Evolutionary conservation across 257 asterid genomes (phyloP).

Genomic region (Scutellaria galericulata): DNA sequence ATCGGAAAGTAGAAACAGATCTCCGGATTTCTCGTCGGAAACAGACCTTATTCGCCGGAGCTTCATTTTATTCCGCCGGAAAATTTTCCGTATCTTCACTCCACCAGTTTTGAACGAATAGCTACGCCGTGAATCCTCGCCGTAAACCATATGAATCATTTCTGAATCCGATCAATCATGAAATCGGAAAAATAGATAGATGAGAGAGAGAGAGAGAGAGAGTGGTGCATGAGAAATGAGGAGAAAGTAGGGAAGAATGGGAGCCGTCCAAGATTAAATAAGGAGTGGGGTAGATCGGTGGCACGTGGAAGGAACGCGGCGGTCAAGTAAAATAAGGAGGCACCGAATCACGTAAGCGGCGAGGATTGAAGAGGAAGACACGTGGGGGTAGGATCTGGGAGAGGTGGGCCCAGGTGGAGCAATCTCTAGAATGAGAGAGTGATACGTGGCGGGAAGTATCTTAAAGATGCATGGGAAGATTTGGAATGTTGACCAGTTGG

Average conservation of each 20-base stretch:
- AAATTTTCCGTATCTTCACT: not conserved
- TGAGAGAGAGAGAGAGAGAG: not conserved
- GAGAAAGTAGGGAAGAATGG: not conserved
- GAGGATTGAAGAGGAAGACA: conserved; percentile 12
- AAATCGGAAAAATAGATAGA: not conserved
- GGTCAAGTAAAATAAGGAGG: conserved; percentile 35
- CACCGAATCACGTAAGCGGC: conserved; percentile 38
- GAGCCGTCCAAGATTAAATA: conserved; percentile 33
- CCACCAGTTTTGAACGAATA: conserved; percentile 4
- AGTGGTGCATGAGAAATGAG: conserved; percentile 32
- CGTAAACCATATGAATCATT: conserved; percentile 31
- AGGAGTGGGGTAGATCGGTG: not conserved
- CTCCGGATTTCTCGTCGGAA: conserved; percentile 12
- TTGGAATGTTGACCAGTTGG: conserved; percentile 43
- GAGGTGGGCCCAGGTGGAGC: not conserved
- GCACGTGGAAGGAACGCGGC: conserved; percentile 34
- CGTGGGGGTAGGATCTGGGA: conserved; percentile 43
- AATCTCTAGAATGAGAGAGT: no score
- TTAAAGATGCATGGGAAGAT: conserved; percentile 24
- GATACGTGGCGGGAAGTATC: conserved; percentile 22
- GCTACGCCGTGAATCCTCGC: conserved; percentile 13
- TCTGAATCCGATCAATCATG: not conserved
- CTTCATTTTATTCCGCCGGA: conserved; percentile 41
- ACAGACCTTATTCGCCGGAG: conserved; percentile 33
- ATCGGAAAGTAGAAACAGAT: not conserved